A percentile compares a stretch with the other conserved stretches of the same genome.
Conservation (phyloP, 225 moss, liverwort and hornwort genomes). For the Marchantia polymorpha region DNA sequence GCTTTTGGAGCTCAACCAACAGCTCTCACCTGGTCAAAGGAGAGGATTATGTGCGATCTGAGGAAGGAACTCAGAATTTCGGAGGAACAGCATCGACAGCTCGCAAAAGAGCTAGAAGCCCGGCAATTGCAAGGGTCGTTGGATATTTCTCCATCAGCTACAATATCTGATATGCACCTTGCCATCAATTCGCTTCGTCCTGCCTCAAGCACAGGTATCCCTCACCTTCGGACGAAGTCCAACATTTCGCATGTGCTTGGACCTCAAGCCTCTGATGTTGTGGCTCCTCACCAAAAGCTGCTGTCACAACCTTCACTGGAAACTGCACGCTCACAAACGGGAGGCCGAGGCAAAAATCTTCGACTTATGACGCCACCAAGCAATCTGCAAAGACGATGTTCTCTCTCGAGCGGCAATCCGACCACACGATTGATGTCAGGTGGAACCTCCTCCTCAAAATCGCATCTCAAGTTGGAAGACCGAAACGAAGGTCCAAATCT, state of each 20-base stretch:
- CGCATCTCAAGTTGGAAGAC: slow-evolving; percentile 6
- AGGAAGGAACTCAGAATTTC: not conserved
- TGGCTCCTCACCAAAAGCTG: not conserved
- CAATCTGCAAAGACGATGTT: not conserved
- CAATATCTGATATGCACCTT: not conserved
- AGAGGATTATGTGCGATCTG: slow-evolving; percentile 14
- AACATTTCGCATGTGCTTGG: not conserved
- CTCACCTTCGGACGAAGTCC: not conserved
- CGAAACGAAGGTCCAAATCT: not conserved
- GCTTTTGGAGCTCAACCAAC: slow-evolving; percentile 32
- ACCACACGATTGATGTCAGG: slow-evolving; percentile 9
- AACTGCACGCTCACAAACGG: not conserved
- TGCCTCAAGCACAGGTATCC: not conserved
- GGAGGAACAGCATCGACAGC: slow-evolving; percentile 27
- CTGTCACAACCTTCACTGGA: not conserved
- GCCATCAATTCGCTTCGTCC: not conserved
- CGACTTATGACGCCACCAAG: not conserved
- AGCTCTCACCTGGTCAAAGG: slow-evolving; percentile 26
- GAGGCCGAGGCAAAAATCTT: not conserved
- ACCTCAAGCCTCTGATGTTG: not conserved
- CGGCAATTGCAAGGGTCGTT: not conserved
- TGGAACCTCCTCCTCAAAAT: slow-evolving; percentile 15
- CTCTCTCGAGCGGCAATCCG: not conserved
- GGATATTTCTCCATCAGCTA: not conserved
- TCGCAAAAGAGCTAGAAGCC: slow-evolving; percentile 19